Percentiles rank a stretch among this genome's conserved stretches.
Conservation (phyloP, 176 grass and related monocot genomes). For the Lolium multiflorum region DNA sequence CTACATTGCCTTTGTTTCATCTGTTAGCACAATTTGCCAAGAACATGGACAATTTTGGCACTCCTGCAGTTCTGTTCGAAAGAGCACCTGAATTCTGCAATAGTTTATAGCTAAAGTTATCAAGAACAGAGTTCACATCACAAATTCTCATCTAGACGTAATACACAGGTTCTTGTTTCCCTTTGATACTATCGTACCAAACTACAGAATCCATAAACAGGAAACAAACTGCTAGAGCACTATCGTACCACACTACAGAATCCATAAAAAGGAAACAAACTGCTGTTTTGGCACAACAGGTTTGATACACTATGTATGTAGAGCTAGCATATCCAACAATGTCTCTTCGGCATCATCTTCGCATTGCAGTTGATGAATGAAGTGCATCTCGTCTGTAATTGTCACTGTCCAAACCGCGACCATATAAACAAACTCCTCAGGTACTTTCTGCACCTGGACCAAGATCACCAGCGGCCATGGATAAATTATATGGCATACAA, state of each 20-base stretch:
- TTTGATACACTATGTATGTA: conserved; percentile 39
- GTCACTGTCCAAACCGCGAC: not conserved
- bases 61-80: too few species aligned
- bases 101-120: too few species aligned
- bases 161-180: conserved; percentile 5
- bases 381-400: not conserved
- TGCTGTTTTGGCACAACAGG: conserved; percentile 8
- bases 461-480: not conserved
- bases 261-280: conserved; percentile 27
- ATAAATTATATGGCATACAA: not conserved
- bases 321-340: conserved; percentile 42
- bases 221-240: too few species aligned
- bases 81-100: too few species aligned
- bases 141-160: not conserved
- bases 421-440: conserved; percentile 24
- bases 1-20: too few species aligned
- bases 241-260: conserved; percentile 8
- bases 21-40: too few species aligned
- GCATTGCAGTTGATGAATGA: not conserved
- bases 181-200: conserved; percentile 9
- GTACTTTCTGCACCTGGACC: conserved; percentile 11
- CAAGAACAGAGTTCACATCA: not conserved
- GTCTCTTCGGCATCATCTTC: not conserved
- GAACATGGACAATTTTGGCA: too few species aligned
- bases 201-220: too few species aligned